phyloP scores from a whole-genome alignment of 805 yeast species.

The Maudiozyma bulderi region DNA sequence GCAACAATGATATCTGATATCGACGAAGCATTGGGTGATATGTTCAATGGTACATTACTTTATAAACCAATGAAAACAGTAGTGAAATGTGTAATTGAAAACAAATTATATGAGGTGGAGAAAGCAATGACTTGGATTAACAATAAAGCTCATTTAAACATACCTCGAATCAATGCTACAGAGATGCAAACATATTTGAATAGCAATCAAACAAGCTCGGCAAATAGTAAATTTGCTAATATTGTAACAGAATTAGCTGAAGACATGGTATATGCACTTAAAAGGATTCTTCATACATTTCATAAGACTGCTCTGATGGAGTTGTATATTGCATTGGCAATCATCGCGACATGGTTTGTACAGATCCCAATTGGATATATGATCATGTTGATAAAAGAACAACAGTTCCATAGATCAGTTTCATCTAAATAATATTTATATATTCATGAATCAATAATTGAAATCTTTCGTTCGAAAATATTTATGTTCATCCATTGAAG shows the following conservation, averaged over 20 bases:
- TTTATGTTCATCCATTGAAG: too few species aligned
- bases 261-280: conserved; percentile 19
- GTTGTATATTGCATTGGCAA: conserved; percentile 35
- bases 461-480: too few species aligned
- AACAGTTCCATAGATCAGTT: not conserved
- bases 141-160: conserved; percentile 44
- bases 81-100: conserved; percentile 70
- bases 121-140: conserved; percentile 74
- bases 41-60: conserved; percentile 63
- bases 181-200: conserved; percentile 13
- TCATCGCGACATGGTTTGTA: conserved; percentile 41
- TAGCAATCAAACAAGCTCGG: not conserved
- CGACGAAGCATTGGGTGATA: conserved; percentile 45
- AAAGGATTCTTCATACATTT: conserved; percentile 22
- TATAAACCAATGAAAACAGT: conserved; percentile 53
- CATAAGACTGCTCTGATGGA: conserved; percentile 35
- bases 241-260: conserved; percentile 1
- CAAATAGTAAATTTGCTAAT: conserved; percentile 3
- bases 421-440: not conserved
- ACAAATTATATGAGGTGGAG: conserved; percentile 57
- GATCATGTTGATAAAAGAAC: conserved; percentile 2
- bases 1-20: conserved; percentile 46
- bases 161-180: conserved; percentile 43
- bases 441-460: too few species aligned
- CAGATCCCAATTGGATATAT: conserved; percentile 35